Evolutionary conservation across 768 basidiomycete species (phyloP).

Genomic region (Nidularia sp.): DNA sequence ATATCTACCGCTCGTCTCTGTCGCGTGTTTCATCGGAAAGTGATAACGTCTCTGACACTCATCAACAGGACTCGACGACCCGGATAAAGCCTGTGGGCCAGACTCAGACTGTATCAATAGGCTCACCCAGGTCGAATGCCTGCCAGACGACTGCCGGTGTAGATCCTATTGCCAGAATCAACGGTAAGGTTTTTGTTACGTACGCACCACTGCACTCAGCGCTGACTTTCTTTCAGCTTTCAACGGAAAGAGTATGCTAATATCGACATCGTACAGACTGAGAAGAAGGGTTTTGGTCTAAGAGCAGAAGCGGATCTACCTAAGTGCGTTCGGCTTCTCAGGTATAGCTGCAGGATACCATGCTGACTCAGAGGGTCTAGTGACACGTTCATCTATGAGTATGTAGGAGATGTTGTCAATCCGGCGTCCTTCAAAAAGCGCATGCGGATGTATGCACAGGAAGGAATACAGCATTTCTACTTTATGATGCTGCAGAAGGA

Average conservation of each 20-base stretch:
- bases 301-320: conserved; percentile 66
- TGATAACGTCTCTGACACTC: too few species aligned
- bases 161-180: conserved; percentile 84
- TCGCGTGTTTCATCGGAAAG: too few species aligned
- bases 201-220: conserved; percentile 7
- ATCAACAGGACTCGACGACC: conserved; percentile 51
- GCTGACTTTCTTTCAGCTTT: conserved; percentile 52
- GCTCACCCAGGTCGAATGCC: conserved; percentile 94
- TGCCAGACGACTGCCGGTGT: conserved; percentile 87
- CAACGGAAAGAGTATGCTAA: conserved; percentile 80
- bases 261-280: conserved; percentile 89
- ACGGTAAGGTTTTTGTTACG: conserved; percentile 48
- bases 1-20: too few species aligned
- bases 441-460: conserved; percentile 89
- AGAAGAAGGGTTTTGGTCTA: conserved; percentile 94
- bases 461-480: conserved; percentile 95
- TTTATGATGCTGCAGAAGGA: conserved; percentile 99
- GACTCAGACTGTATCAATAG: conserved; percentile 95
- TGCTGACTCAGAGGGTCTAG: conserved; percentile 32
- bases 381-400: conserved; percentile 94
- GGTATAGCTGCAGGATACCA: background rate
- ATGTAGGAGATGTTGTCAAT: conserved; percentile 94
- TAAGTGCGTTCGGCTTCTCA: conserved; percentile 42
- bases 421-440: conserved; percentile 85
- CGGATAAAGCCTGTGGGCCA: conserved; percentile 74